phyloP scores from a whole-genome alignment of 345 rosid genomes.

The Lagerstroemia speciosa region DNA sequence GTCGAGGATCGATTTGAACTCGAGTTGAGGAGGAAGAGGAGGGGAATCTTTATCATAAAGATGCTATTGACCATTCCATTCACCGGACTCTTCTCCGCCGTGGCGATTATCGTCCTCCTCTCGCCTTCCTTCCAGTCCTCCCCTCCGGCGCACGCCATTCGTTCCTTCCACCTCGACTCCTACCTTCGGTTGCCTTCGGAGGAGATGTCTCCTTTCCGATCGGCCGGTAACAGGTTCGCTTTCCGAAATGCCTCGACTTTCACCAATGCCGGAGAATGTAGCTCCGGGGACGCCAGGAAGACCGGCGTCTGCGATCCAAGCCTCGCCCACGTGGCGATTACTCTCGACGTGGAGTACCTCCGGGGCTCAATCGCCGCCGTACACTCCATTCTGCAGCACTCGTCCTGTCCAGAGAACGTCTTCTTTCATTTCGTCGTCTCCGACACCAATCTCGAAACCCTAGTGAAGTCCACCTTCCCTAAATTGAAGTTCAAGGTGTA shows the following conservation, averaged over 20 bases:
- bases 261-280: constrained; percentile 82
- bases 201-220: constrained; percentile 39
- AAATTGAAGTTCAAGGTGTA: constrained; percentile 80
- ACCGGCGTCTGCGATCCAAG: constrained; percentile 66
- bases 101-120: constrained; percentile 58
- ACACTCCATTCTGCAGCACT: constrained; percentile 67
- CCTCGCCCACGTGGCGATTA: constrained; percentile 75
- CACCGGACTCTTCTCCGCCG: constrained; percentile 65
- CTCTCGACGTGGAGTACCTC: constrained; percentile 81
- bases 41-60: constrained; percentile 24
- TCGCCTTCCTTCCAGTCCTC: constrained; percentile 85
- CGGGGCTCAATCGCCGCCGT: constrained; percentile 98
- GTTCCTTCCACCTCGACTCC: constrained; percentile 33
- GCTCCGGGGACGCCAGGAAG: constrained; percentile 24
- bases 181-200: constrained; percentile 47
- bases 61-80: constrained; percentile 75
- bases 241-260: constrained; percentile 53
- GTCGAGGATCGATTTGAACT: constrained; percentile 35
- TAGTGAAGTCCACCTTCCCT: constrained; percentile 79
- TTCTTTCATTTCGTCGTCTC: constrained; percentile 91
- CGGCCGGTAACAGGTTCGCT: constrained; percentile 28
- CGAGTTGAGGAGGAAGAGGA: constrained; percentile 27
- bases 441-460: constrained; percentile 49
- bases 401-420: constrained; percentile 67
- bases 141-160: constrained; percentile 94